phyloP scores from a whole-genome alignment of 1,139 yeast species.

The Diutina pseudorugosa region DNA sequence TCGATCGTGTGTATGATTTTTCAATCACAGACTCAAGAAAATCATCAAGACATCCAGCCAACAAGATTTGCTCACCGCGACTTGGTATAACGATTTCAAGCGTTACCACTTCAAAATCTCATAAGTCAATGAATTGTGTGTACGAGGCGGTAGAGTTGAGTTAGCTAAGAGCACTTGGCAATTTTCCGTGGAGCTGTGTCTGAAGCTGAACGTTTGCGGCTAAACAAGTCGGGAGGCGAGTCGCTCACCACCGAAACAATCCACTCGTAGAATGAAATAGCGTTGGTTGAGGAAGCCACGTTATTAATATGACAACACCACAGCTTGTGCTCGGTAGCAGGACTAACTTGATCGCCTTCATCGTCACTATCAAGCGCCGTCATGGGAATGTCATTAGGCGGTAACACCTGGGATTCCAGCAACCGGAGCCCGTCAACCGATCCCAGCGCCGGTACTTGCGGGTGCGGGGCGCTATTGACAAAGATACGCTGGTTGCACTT shows the following conservation, averaged over 20 bases:
- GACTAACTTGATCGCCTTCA: not conserved
- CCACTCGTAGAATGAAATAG: not conserved
- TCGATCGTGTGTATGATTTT: too few relatives aligned
- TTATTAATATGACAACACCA: constrained; percentile 2
- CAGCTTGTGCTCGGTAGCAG: not conserved
- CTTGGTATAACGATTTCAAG: too few relatives aligned
- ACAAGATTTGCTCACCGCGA: too few relatives aligned
- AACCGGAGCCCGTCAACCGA: not conserved
- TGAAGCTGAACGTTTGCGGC: not conserved
- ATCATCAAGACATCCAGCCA: too few relatives aligned
- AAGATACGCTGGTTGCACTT: constrained; percentile 1
- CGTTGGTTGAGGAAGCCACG: not conserved
- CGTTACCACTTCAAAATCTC: too few relatives aligned
- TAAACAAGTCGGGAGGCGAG: not conserved
- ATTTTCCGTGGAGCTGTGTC: not conserved
- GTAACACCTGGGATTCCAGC: not conserved
- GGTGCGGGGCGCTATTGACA: not conserved
- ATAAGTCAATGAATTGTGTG: too few relatives aligned
- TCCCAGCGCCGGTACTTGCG: not conserved
- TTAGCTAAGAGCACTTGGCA: too few relatives aligned
- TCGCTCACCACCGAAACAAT: not conserved
- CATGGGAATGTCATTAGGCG: not conserved
- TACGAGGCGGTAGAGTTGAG: too few relatives aligned
- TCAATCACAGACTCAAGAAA: too few relatives aligned
- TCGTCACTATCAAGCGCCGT: not conserved